Conservation (phyloP, 2,329 filamentous ascomycete genomes). For the Alternaria angustiovoidea region DNA sequence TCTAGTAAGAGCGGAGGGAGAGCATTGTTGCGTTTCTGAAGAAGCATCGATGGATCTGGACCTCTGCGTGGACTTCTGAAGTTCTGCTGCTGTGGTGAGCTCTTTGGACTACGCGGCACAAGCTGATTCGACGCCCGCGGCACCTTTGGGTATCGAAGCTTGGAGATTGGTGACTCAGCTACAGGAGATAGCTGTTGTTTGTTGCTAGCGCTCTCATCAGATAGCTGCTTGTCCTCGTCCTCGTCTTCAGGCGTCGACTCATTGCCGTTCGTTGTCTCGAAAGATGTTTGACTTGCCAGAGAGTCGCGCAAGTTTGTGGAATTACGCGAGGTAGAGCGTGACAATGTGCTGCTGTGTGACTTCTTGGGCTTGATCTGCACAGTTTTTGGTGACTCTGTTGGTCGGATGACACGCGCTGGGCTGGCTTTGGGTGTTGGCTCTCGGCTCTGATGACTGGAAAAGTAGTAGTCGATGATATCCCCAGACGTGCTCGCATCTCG, state of each 20-base stretch:
- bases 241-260: slow-evolving; percentile 58
- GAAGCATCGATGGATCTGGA: slow-evolving; percentile 19
- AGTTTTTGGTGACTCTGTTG: slow-evolving; percentile 30
- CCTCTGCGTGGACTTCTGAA: slow-evolving; percentile 21
- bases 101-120: slow-evolving; percentile 51
- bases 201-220: slow-evolving; percentile 26
- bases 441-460: slow-evolving; percentile 26
- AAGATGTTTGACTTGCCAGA: slow-evolving; percentile 53
- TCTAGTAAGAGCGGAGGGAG: slow-evolving; percentile 46
- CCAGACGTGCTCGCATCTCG: slow-evolving; percentile 30
- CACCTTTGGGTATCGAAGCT: slow-evolving; percentile 58
- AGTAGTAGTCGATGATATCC: slow-evolving; percentile 51
- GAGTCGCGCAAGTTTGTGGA: slow-evolving; percentile 47
- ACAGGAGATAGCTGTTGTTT: slow-evolving; percentile 51
- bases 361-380: slow-evolving; percentile 34
- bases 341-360: slow-evolving; percentile 39
- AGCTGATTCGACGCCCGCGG: slow-evolving; percentile 57
- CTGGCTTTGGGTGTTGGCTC: slow-evolving; percentile 25
- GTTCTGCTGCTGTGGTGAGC: slow-evolving; percentile 11
- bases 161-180: slow-evolving; percentile 55
- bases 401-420: slow-evolving; percentile 16
- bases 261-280: slow-evolving; percentile 56
- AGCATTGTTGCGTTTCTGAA: slow-evolving; percentile 26
- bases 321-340: slow-evolving; percentile 35
- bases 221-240: slow-evolving; percentile 47